Percentiles rank a stretch among this genome's conserved stretches.
phyloP scores from a whole-genome alignment of 2,329 filamentous ascomycete species.

The Sclerotinia subarctica region DNA sequence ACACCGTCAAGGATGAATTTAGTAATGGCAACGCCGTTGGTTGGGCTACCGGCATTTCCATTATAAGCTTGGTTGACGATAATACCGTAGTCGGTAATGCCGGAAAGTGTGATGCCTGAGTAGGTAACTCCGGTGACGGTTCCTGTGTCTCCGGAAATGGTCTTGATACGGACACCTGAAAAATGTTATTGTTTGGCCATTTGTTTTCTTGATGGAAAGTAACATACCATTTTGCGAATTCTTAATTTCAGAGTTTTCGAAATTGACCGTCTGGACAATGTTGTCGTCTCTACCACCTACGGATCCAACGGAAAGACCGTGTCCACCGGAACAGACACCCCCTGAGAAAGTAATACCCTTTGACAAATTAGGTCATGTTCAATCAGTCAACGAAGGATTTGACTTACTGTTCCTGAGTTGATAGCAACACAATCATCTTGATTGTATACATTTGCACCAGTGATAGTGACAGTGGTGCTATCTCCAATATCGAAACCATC shows the following conservation, averaged over 20 bases:
- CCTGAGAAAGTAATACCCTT: slow-evolving; percentile 39
- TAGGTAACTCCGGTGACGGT: slow-evolving; percentile 52
- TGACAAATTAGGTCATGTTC: slow-evolving; percentile 3
- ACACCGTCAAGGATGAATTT: slow-evolving; percentile 46
- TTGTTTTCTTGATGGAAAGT: slow-evolving; percentile 40
- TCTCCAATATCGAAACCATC: slow-evolving; percentile 51
- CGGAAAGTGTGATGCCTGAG: slow-evolving; percentile 47
- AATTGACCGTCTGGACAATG: slow-evolving; percentile 50
- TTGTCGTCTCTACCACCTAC: slow-evolving; percentile 56
- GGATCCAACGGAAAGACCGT: slow-evolving; percentile 55
- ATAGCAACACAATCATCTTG: slow-evolving; percentile 59
- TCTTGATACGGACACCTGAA: slow-evolving; percentile 55
- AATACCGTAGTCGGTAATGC: slow-evolving; percentile 49
- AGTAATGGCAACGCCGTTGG: slow-evolving; percentile 49
- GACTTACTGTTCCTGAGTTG: slow-evolving; percentile 48
- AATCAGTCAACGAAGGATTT: slow-evolving; percentile 39
- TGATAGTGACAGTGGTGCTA: slow-evolving; percentile 48
- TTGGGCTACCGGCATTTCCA: slow-evolving; percentile 47
- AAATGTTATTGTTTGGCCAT: slow-evolving; percentile 34
- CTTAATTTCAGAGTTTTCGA: slow-evolving; percentile 46
- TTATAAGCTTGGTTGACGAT: slow-evolving; percentile 56
- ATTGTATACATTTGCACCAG: slow-evolving; percentile 50
- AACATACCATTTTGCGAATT: slow-evolving; percentile 53
- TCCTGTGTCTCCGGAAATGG: slow-evolving; percentile 50
- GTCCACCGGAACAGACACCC: slow-evolving; percentile 33